Evolutionary conservation across 2,329 filamentous ascomycete genomes (phyloP).

Genomic region (Colletotrichum simmondsii): DNA sequence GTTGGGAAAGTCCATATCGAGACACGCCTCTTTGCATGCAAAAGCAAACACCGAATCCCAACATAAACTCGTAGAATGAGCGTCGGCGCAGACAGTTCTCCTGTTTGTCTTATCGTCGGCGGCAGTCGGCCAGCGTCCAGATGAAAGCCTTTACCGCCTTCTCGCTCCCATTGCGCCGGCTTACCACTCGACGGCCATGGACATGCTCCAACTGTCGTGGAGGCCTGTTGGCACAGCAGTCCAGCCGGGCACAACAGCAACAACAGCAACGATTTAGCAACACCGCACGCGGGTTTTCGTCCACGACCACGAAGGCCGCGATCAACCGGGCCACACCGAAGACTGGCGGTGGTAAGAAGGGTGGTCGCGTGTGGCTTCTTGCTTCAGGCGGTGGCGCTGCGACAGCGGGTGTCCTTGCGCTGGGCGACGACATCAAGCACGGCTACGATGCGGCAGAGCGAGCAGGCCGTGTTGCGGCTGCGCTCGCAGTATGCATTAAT

Average conservation of each 20-base stretch:
- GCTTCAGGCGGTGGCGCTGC: slow-evolving; percentile 63
- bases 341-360: slow-evolving; percentile 14
- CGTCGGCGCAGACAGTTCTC: slow-evolving; percentile 14
- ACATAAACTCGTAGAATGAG: slow-evolving; percentile 25
- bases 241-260: slow-evolving; percentile 41
- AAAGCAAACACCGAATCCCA: background rate
- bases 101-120: slow-evolving; percentile 26
- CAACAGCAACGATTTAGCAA: slow-evolving; percentile 39
- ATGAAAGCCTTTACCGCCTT: slow-evolving; percentile 57
- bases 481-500: slow-evolving; percentile 85
- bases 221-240: slow-evolving; percentile 41
- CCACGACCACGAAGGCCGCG: slow-evolving; percentile 33
- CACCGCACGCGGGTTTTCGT: slow-evolving; percentile 42
- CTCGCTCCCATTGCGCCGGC: slow-evolving; percentile 49
- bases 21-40: background rate
- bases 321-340: slow-evolving; percentile 5
- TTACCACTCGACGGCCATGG: slow-evolving; percentile 52
- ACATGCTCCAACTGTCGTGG: slow-evolving; percentile 58
- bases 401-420: slow-evolving; percentile 61
- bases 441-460: slow-evolving; percentile 80
- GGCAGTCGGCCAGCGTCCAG: slow-evolving; percentile 36
- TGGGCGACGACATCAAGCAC: slow-evolving; percentile 78
- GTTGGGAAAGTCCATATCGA: slow-evolving; percentile 21
- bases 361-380: slow-evolving; percentile 52
- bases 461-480: slow-evolving; percentile 80